phyloP scores from a whole-genome alignment of 805 yeast genomes.

The Suhomyces emberorum region DNA sequence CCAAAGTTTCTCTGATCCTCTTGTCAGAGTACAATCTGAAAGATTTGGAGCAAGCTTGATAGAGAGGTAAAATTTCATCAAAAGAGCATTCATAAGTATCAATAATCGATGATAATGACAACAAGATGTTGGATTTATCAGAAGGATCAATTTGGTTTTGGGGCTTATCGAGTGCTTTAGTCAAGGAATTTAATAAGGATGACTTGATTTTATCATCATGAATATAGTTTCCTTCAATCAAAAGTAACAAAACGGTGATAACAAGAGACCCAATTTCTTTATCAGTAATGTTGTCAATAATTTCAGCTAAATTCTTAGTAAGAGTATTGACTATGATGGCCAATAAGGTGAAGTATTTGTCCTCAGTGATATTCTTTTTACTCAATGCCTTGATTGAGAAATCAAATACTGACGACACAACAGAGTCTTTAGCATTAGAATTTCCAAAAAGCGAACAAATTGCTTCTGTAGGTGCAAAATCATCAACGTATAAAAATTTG shows the following conservation, averaged over 20 bases:
- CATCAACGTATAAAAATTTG: slow-evolving; percentile 53
- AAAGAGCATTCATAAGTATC: slow-evolving; percentile 51
- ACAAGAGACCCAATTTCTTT: slow-evolving; percentile 51
- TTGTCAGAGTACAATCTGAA: slow-evolving; percentile 58
- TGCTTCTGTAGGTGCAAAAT: slow-evolving; percentile 52
- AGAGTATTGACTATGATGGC: slow-evolving; percentile 59
- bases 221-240: slow-evolving; percentile 58
- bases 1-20: slow-evolving; percentile 58
- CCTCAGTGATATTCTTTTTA: slow-evolving; percentile 36
- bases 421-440: slow-evolving; percentile 63
- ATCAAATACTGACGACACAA: slow-evolving; percentile 51
- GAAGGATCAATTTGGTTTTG: slow-evolving; percentile 46
- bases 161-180: slow-evolving; percentile 59
- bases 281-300: slow-evolving; percentile 41
- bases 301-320: slow-evolving; percentile 47
- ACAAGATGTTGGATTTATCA: slow-evolving; percentile 56
- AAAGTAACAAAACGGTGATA: slow-evolving; percentile 47
- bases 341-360: slow-evolving; percentile 44
- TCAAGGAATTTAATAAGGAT: slow-evolving; percentile 53
- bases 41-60: slow-evolving; percentile 51
- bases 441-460: slow-evolving; percentile 53
- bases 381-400: slow-evolving; percentile 49
- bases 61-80: slow-evolving; percentile 48
- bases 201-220: slow-evolving; percentile 52
- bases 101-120: slow-evolving; percentile 54